Conservation (phyloP, 805 yeast genomes). For the Kazachstania africana region DNA sequence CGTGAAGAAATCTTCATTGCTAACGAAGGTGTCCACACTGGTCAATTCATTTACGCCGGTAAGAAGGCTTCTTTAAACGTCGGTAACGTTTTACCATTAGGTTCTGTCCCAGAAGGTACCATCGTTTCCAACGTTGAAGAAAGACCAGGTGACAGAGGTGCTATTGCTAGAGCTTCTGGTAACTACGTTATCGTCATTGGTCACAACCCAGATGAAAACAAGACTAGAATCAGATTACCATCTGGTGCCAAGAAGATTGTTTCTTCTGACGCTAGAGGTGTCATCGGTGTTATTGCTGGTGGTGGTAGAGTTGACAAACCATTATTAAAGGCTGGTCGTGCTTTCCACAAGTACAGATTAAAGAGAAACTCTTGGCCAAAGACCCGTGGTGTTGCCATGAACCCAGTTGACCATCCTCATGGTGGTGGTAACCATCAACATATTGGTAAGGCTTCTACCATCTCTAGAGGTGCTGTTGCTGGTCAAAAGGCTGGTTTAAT, state of each 20-base stretch:
- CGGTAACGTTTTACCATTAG: slow-evolving; percentile 95
- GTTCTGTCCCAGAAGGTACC: slow-evolving; percentile 98
- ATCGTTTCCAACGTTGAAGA: slow-evolving; percentile 96
- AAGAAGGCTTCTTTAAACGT: slow-evolving; percentile 93
- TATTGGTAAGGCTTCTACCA: slow-evolving; percentile 99
- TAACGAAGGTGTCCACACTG: slow-evolving; percentile 99
- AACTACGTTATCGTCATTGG: slow-evolving; percentile 98
- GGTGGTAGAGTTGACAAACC: slow-evolving; percentile 99
- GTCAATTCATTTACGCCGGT: slow-evolving; percentile 98
- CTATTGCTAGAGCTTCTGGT: slow-evolving; percentile 98
- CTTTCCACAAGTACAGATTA: slow-evolving; percentile 98
- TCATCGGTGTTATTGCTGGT: slow-evolving; percentile 98
- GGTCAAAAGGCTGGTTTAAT: slow-evolving; percentile 99
- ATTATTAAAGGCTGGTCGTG: slow-evolving; percentile 99
- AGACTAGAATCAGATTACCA: slow-evolving; percentile 98
- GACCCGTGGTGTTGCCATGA: slow-evolving; percentile 99
- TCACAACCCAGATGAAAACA: slow-evolving; percentile 97
- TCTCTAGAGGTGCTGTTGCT: slow-evolving; percentile 97
- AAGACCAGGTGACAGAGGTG: slow-evolving; percentile 99
- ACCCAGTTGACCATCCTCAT: slow-evolving; percentile 99
- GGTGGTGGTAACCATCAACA: slow-evolving; percentile 99
- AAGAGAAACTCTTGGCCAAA: slow-evolving; percentile 99
- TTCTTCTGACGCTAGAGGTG: slow-evolving; percentile 97
- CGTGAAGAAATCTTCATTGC: slow-evolving; percentile 98
- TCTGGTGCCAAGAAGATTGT: slow-evolving; percentile 97